Conservation (phyloP, 805 yeast species). For the Cyberlindnera subsufficiens region DNA sequence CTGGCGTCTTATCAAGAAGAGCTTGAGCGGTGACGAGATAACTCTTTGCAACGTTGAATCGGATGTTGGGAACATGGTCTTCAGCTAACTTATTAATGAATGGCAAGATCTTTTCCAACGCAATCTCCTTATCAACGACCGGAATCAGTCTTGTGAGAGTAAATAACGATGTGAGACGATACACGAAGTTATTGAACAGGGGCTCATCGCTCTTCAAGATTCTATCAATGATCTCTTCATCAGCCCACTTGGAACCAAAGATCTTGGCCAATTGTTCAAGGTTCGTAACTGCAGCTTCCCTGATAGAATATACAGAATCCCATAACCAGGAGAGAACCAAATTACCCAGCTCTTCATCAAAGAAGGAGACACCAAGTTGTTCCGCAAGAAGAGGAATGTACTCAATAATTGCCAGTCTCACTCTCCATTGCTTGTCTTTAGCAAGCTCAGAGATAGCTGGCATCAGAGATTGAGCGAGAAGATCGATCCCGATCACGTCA, state of each 20-base stretch:
- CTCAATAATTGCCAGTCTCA: constrained; percentile 92
- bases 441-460: constrained; percentile 97
- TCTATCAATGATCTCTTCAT: constrained; percentile 72
- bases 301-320: constrained; percentile 94
- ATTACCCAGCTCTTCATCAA: constrained; percentile 85
- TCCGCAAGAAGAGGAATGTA: constrained; percentile 92
- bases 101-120: constrained; percentile 67
- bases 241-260: constrained; percentile 94
- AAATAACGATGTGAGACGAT: constrained; percentile 85
- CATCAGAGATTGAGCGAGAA: constrained; percentile 76
- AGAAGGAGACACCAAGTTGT: constrained; percentile 89
- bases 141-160: constrained; percentile 81
- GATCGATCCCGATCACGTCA: constrained; percentile 88
- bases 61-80: constrained; percentile 90
- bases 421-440: constrained; percentile 96
- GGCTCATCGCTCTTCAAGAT: constrained; percentile 45
- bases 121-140: constrained; percentile 53
- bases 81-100: constrained; percentile 64
- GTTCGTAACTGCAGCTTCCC: constrained; percentile 92
- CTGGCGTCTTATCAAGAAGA: constrained; percentile 27
- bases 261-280: constrained; percentile 73
- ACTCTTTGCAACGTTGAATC: constrained; percentile 92
- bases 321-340: constrained; percentile 96
- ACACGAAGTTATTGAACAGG: constrained; percentile 62
- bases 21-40: constrained; percentile 56